phyloP scores from a whole-genome alignment of 2,329 filamentous ascomycete species.

The Beauveria bassiana region DNA sequence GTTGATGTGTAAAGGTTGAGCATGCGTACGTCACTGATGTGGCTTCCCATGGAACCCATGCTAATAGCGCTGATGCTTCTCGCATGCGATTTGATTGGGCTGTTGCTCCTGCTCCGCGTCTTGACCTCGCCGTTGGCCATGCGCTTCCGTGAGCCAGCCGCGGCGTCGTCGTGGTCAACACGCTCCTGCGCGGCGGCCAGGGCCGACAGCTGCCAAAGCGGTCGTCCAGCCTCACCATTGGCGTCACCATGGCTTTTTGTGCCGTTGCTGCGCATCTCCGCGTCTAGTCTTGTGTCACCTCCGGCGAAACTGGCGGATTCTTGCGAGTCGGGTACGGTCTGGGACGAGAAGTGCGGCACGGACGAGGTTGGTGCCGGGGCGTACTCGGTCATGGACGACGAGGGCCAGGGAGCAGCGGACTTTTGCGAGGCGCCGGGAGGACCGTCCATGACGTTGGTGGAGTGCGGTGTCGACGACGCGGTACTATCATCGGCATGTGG shows the following conservation, averaged over 20 bases:
- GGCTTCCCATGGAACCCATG: slow-evolving; percentile 52
- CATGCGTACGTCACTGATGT: slow-evolving; percentile 66
- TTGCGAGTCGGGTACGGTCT: slow-evolving; percentile 11
- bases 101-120: slow-evolving; percentile 35
- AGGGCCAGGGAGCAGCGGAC: neutral
- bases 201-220: slow-evolving; percentile 50
- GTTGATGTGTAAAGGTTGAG: slow-evolving; percentile 11
- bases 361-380: neutral
- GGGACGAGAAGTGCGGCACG: neutral
- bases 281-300: slow-evolving; percentile 2
- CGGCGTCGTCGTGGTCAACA: slow-evolving; percentile 30
- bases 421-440: neutral
- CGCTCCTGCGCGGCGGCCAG: slow-evolving; percentile 47
- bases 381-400: neutral
- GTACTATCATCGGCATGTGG: neutral
- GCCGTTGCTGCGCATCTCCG: neutral
- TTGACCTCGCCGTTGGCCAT: slow-evolving; percentile 72
- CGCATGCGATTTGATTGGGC: slow-evolving; percentile 51
- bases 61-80: slow-evolving; percentile 65
- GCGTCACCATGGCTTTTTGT: neutral
- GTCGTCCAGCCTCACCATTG: slow-evolving; percentile 31
- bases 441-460: neutral
- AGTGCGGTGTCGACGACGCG: neutral
- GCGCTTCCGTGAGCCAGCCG: slow-evolving; percentile 54
- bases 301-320: neutral